Conservation (phyloP, 2,329 filamentous ascomycete genomes). For the Calonectria pseudoreteaudii region DNA sequence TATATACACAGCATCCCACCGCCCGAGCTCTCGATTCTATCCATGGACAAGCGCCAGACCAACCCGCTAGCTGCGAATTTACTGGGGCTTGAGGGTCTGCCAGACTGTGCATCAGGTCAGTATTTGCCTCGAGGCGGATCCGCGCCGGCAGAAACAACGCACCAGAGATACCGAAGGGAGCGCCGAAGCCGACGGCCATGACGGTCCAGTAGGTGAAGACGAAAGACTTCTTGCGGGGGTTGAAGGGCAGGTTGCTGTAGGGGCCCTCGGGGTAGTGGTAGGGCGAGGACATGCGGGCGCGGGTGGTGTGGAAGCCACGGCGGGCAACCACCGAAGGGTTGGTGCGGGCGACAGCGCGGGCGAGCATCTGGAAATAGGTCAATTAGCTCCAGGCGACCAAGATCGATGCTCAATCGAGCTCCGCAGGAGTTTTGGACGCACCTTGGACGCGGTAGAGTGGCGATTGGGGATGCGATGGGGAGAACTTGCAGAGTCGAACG, state of each 20-base stretch:
- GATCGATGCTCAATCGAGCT: slow-evolving; percentile 17
- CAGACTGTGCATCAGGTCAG: slow-evolving; percentile 56
- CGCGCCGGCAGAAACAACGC: slow-evolving; percentile 51
- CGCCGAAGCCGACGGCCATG: slow-evolving; percentile 66
- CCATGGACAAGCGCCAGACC: slow-evolving; percentile 27
- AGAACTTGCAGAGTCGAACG: slow-evolving; percentile 41
- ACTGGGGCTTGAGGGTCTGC: slow-evolving; percentile 56
- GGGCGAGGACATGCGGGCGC: slow-evolving; percentile 84
- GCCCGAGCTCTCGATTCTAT: slow-evolving; percentile 36
- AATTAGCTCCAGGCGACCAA: slow-evolving; percentile 52
- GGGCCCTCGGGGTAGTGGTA: slow-evolving; percentile 99
- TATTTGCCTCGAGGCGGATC: slow-evolving; percentile 23
- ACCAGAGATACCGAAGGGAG: slow-evolving; percentile 74
- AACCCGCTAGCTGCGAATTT: slow-evolving; percentile 38
- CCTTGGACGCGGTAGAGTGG: slow-evolving; percentile 44
- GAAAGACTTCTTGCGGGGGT: slow-evolving; percentile 91
- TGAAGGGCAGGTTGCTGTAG: slow-evolving; percentile 96
- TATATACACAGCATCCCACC: slow-evolving; percentile 47
- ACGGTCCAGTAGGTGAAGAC: slow-evolving; percentile 84
- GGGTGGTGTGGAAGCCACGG: slow-evolving; percentile 94
- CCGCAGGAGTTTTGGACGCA: slow-evolving; percentile 21
- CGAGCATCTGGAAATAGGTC: slow-evolving; percentile 78
- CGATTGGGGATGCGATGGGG: slow-evolving; percentile 35
- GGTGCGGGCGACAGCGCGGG: slow-evolving; percentile 75
- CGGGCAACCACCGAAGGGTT: slow-evolving; percentile 80